A percentile compares a stretch with the other conserved stretches of the same genome.
These are phyloP conservation scores for Pichia sp. DNA, from an alignment of 1,139 yeast genomes.

Conservation along the genomic window DNA sequence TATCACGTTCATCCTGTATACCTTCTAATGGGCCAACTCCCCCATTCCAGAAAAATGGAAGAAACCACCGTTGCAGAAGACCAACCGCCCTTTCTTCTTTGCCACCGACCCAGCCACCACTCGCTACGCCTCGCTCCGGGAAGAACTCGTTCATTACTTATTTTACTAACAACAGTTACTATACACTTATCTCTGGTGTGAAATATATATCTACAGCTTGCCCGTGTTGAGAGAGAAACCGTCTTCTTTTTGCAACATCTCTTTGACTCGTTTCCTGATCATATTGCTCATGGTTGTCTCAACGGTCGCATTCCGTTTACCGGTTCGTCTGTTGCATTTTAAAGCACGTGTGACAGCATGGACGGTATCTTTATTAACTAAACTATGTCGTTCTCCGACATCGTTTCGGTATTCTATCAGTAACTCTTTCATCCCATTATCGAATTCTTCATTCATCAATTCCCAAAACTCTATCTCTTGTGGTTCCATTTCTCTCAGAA, in stretches of 20 bases:
- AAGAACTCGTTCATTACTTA: no score
- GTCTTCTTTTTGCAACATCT: slow-evolving; percentile 2
- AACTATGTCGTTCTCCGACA: neutral
- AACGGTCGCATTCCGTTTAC: neutral
- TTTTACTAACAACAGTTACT: no score
- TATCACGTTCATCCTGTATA: slow-evolving; percentile 17
- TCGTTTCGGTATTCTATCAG: neutral
- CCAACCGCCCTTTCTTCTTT: no score
- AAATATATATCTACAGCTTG: neutral
- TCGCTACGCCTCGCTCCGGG: no score
- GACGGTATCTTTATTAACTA: slow-evolving; percentile 7
- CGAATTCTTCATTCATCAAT: slow-evolving; percentile 28
- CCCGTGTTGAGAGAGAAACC: slow-evolving; percentile 3
- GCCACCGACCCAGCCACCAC: no score
- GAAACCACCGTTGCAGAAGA: no score
- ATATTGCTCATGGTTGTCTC: neutral
- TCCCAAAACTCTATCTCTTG: slow-evolving; percentile 30
- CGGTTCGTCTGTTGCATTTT: neutral
- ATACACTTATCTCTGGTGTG: no score
- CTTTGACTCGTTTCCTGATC: slow-evolving; percentile 3
- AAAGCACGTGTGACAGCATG: neutral
- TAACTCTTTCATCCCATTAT: slow-evolving; percentile 20
- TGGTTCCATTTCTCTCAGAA: slow-evolving; percentile 23
- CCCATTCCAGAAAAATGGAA: neutral
- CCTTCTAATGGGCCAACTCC: no score